A percentile compares a stretch with the other conserved stretches of the same genome.
phyloP scores from a whole-genome alignment of 768 basidiomycete species.

The Pulveroboletus frians region DNA sequence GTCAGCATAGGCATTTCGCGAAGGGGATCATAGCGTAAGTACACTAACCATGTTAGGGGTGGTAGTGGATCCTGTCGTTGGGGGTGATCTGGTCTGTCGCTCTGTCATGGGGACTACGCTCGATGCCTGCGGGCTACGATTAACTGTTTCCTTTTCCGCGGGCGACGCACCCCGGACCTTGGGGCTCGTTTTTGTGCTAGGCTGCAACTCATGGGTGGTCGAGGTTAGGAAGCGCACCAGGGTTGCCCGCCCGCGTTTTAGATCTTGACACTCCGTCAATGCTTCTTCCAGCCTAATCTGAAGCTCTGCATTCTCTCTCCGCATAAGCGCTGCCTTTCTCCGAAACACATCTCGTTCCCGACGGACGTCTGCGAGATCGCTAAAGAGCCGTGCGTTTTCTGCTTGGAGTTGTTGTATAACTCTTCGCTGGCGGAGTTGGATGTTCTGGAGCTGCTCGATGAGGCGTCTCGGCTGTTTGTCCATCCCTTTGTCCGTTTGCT shows the following conservation, averaged over 20 bases:
- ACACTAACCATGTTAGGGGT: not conserved
- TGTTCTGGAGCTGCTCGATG: conserved; percentile 24
- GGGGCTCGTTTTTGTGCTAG: not conserved
- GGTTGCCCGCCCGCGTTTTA: conserved; percentile 20
- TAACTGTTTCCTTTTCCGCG: not conserved
- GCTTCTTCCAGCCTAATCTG: conserved; percentile 9
- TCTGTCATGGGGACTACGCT: conserved; percentile 4
- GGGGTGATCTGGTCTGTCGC: not conserved
- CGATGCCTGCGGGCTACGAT: conserved; percentile 2
- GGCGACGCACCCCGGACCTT: conserved; percentile 7
- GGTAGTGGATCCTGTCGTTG: not conserved
- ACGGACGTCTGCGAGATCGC: conserved; percentile 24
- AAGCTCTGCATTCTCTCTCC: conserved; percentile 22
- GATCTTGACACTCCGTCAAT: conserved; percentile 14
- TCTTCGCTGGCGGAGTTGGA: conserved; percentile 22
- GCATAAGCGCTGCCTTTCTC: conserved; percentile 15
- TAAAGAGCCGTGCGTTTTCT: conserved; percentile 2
- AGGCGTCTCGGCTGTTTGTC: conserved; percentile 12
- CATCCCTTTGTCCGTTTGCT: not conserved
- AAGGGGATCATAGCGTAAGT: not conserved
- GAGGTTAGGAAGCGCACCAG: not conserved
- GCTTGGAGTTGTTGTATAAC: conserved; percentile 6
- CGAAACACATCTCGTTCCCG: conserved; percentile 24
- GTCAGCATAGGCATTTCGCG: not conserved
- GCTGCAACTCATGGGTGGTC: not conserved